phyloP scores from a whole-genome alignment of 2,329 filamentous ascomycete species.

The Aspergillus oerlinghausenensis region DNA sequence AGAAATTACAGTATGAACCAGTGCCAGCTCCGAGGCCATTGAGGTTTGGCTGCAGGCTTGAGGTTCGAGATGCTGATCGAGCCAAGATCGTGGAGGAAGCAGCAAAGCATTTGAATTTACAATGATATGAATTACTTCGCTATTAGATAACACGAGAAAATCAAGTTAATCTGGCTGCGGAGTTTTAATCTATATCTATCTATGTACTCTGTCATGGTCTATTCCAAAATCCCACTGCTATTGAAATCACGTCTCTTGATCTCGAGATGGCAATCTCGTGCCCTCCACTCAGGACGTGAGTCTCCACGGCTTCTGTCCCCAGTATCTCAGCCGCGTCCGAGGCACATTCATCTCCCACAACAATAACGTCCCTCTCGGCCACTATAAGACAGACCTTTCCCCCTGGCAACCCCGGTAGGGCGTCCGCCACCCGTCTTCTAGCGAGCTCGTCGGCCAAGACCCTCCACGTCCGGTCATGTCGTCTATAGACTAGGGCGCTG shows the following conservation, averaged over 20 bases:
- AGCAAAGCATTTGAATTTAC: neutral
- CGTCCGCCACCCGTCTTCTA: neutral
- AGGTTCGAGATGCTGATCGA: neutral
- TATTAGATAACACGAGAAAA: neutral
- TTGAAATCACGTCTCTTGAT: constrained; percentile 1
- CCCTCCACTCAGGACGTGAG: neutral
- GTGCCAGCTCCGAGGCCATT: constrained; percentile 3
- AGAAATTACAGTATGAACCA: constrained; percentile 3
- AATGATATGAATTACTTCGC: neutral
- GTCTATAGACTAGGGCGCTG: neutral
- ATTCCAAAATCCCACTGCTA: constrained; percentile 1
- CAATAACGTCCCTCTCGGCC: constrained; percentile 1
- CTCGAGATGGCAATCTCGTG: constrained; percentile 2
- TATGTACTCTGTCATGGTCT: neutral
- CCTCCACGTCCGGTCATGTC: constrained; percentile 1
- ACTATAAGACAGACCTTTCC: neutral
- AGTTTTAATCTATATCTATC: constrained; percentile 1
- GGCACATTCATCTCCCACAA: constrained; percentile 2
- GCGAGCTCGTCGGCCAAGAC: constrained; percentile 1
- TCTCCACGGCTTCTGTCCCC: neutral
- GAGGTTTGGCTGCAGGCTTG: constrained; percentile 2
- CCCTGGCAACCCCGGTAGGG: neutral
- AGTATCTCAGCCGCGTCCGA: neutral
- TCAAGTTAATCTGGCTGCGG: neutral
- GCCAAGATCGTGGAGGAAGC: constrained; percentile 1